These are phyloP conservation scores for Aspergillus kassunensis DNA, from an alignment of 495 filamentous ascomycete genomes.

Conservation along the genomic window DNA sequence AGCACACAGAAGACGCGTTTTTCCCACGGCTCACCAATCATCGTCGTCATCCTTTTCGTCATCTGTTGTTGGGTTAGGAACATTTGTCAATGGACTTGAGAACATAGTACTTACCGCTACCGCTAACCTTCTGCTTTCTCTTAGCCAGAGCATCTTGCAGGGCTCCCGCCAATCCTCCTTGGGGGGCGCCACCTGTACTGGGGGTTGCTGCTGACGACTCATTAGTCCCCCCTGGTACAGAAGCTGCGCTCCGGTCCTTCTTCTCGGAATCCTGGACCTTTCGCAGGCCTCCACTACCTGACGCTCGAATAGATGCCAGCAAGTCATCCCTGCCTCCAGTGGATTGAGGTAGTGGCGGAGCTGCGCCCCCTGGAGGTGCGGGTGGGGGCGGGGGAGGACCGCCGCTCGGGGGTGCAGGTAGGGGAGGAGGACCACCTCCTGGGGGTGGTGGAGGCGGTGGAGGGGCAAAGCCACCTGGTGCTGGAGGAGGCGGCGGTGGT, in stretches of 20 bases:
- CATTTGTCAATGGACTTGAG: not conserved
- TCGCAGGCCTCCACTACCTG: conserved; percentile 67
- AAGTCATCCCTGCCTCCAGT: conserved; percentile 58
- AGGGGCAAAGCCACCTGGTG: conserved; percentile 46
- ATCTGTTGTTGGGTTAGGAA: conserved; percentile 47
- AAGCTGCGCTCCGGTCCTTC: conserved; percentile 72
- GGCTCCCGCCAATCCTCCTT: conserved; percentile 74
- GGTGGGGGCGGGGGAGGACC: conserved; percentile 69
- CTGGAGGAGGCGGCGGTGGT: conserved; percentile 53
- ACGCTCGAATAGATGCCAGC: conserved; percentile 75
- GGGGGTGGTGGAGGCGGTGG: conserved; percentile 32
- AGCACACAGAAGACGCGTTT: conserved; percentile 13
- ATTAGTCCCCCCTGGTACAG: conserved; percentile 56
- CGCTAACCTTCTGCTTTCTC: conserved; percentile 83
- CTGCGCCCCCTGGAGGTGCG: conserved; percentile 62
- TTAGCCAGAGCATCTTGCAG: conserved; percentile 71
- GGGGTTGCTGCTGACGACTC: conserved; percentile 45
- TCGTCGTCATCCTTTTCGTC: conserved; percentile 76
- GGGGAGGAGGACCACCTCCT: conserved; percentile 26
- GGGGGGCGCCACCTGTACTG: conserved; percentile 51
- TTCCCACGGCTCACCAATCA: conserved; percentile 55
- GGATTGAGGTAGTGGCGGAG: conserved; percentile 51
- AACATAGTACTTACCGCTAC: conserved; percentile 69
- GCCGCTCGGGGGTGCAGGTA: conserved; percentile 46
- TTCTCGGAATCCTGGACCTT: conserved; percentile 77